Conservation (phyloP, 805 yeast genomes). For the Nakazawaea ambrosiae region DNA sequence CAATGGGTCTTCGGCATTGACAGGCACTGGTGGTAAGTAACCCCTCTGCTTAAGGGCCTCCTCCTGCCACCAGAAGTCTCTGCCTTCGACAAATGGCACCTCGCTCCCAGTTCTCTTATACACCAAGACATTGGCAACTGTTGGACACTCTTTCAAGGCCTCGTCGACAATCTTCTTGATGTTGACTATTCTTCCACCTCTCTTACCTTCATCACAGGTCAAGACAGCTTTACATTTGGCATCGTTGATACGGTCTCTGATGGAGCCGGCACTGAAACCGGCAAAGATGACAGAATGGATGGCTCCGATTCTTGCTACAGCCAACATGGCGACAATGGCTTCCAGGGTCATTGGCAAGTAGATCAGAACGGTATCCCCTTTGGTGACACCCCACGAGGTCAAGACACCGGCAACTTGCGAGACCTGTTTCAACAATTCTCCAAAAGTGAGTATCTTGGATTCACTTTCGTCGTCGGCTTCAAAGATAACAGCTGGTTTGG, state of each 20-base stretch:
- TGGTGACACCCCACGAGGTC: constrained; percentile 75
- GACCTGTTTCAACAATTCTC: constrained; percentile 79
- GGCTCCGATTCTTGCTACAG: constrained; percentile 91
- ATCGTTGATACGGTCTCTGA: constrained; percentile 83
- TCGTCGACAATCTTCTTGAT: constrained; percentile 95
- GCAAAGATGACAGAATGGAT: constrained; percentile 95
- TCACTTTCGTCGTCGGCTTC: constrained; percentile 90
- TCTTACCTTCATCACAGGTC: constrained; percentile 91
- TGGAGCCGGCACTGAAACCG: constrained; percentile 90
- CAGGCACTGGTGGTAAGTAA: constrained; percentile 82
- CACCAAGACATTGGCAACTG: constrained; percentile 79
- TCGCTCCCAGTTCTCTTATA: constrained; percentile 81
- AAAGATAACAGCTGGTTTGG: constrained; percentile 77
- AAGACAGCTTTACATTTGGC: constrained; percentile 82
- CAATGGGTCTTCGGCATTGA: constrained; percentile 88
- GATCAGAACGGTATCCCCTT: constrained; percentile 95
- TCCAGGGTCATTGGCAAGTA: constrained; percentile 98
- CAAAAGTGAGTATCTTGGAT: constrained; percentile 71
- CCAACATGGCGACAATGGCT: constrained; percentile 90
- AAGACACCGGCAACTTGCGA: constrained; percentile 82
- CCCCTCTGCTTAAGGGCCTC: constrained; percentile 75
- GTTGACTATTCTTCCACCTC: constrained; percentile 91
- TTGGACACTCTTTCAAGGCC: constrained; percentile 69
- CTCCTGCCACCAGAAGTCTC: constrained; percentile 97
- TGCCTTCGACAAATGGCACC: constrained; percentile 65